Percentiles rank a stretch among this genome's conserved stretches.
Evolutionary conservation across 805 yeast species (phyloP).

Genomic region (Nakazawaea molendinolei): DNA sequence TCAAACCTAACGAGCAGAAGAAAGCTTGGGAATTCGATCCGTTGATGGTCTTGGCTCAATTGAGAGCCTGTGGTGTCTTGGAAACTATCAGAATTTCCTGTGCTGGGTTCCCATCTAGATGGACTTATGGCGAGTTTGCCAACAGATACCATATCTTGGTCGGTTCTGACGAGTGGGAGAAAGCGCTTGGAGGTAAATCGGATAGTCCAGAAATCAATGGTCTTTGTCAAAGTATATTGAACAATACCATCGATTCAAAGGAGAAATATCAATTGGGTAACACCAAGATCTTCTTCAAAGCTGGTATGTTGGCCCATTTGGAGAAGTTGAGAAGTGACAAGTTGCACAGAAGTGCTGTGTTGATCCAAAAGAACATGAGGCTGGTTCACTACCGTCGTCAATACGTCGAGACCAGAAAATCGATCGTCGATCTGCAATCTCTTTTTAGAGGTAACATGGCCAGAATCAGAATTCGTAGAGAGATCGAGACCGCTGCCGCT

Average conservation of each 20-base stretch:
- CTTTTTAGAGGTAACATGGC: conserved; percentile 55
- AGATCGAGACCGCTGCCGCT: conserved; percentile 58
- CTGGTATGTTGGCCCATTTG: conserved; percentile 90
- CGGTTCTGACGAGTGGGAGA: conserved; percentile 62
- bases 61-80: conserved; percentile 97
- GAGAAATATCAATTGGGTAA: conserved; percentile 83
- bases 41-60: conserved; percentile 88
- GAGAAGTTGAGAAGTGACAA: conserved; percentile 82
- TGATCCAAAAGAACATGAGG: conserved; percentile 80
- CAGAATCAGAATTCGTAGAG: conserved; percentile 48
- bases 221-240: conserved; percentile 65
- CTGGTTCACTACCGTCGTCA: conserved; percentile 55
- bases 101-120: conserved; percentile 96
- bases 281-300: conserved; percentile 90
- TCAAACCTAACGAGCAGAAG: conserved; percentile 91
- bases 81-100: conserved; percentile 95
- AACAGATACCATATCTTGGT: conserved; percentile 80
- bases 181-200: conserved; percentile 45
- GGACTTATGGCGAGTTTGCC: conserved; percentile 92
- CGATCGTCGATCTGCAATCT: conserved; percentile 54
- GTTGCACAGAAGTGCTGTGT: conserved; percentile 67
- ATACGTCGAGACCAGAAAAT: conserved; percentile 46
- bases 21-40: conserved; percentile 96
- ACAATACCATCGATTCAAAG: conserved; percentile 55
- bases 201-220: conserved; percentile 50